Evolutionary conservation across 2,329 filamentous ascomycete genomes (phyloP).

Genomic region (Botryotinia globosa): DNA sequence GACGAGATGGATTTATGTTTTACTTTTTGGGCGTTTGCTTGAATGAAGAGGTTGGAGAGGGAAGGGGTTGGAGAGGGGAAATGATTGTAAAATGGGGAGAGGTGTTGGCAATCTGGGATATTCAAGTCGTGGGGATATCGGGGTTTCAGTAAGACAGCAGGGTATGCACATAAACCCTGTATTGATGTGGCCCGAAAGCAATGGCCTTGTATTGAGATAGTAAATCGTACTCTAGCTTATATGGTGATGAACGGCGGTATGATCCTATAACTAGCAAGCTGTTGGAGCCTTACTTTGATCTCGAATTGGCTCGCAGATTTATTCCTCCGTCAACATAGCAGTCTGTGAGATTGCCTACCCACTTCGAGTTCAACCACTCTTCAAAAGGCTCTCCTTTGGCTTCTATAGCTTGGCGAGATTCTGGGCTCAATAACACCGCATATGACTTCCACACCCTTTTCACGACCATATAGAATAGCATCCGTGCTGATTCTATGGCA

Average conservation of each 20-base stretch:
- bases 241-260: not conserved
- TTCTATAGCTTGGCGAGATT: not conserved
- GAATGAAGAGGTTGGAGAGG: not conserved
- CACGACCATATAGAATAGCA: slow-evolving; percentile 38
- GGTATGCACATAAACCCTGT: no score
- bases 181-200: not conserved
- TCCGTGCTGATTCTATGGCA: slow-evolving; percentile 34
- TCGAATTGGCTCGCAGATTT: not conserved
- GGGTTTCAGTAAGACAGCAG: no score
- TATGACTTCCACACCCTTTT: slow-evolving; percentile 32
- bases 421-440: slow-evolving; percentile 21
- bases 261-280: not conserved
- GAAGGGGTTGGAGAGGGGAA: not conserved
- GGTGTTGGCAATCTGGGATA: no score
- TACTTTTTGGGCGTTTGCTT: no score
- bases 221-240: not conserved
- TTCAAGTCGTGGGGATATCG: not conserved
- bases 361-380: not conserved
- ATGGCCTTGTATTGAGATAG: not conserved
- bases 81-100: not conserved
- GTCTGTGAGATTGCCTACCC: no score
- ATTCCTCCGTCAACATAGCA: not conserved
- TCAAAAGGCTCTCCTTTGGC: not conserved
- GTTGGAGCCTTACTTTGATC: not conserved
- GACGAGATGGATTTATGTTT: no score